A percentile compares a stretch with the other conserved stretches of the same genome.
Conservation (phyloP, 106 monocot species). For the Narthecium ossifragum region DNA sequence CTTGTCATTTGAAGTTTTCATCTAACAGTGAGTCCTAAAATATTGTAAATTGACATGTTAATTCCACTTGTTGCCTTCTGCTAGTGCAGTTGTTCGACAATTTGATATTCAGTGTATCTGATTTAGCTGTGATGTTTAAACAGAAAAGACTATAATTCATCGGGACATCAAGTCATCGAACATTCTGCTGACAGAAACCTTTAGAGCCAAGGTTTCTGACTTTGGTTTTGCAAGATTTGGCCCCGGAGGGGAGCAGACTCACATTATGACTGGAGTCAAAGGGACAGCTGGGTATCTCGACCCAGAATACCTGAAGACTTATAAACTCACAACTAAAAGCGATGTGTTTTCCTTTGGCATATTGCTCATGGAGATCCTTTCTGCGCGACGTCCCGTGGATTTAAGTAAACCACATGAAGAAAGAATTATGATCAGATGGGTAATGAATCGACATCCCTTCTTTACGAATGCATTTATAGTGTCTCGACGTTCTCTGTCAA, state of each 20-base stretch:
- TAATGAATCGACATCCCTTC: too few relatives aligned
- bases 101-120: too few relatives aligned
- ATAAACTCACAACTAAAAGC: conserved; percentile 74
- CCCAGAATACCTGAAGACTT: conserved; percentile 72
- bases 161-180: conserved; percentile 89
- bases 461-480: too few relatives aligned
- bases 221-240: conserved; percentile 85
- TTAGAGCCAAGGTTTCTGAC: conserved; percentile 71
- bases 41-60: too few relatives aligned
- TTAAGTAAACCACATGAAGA: conserved; percentile 39
- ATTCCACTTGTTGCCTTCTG: too few relatives aligned
- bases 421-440: conserved; percentile 84
- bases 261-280: conserved; percentile 73
- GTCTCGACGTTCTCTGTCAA: too few relatives aligned
- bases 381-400: conserved; percentile 80
- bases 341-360: conserved; percentile 87
- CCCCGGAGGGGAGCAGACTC: conserved; percentile 45
- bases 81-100: too few relatives aligned
- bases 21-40: too few relatives aligned
- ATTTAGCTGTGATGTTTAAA: conserved; percentile 7
- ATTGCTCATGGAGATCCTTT: conserved; percentile 73
- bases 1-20: too few relatives aligned
- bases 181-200: conserved; percentile 72
- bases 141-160: conserved; percentile 81
- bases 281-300: conserved; percentile 92